Conservation (phyloP, 2,329 filamentous ascomycete species). For the Chalaropsis thielavioides region DNA sequence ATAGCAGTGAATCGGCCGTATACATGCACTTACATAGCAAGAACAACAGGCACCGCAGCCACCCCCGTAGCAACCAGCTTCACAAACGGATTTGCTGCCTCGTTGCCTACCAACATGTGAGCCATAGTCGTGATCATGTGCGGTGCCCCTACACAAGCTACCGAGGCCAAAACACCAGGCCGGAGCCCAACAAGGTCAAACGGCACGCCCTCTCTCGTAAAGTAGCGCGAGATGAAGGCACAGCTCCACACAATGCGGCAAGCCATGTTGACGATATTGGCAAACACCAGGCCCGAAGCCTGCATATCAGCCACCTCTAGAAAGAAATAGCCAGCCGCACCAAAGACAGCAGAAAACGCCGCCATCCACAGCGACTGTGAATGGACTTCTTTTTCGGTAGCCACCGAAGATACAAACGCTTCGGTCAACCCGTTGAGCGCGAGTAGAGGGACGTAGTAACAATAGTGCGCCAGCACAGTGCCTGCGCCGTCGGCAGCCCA, state of each 20-base stretch:
- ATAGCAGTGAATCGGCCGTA: constrained; percentile 11
- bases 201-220: constrained; percentile 32
- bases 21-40: constrained; percentile 42
- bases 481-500: constrained; percentile 67
- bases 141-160: constrained; percentile 32
- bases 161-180: constrained; percentile 31
- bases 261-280: constrained; percentile 81
- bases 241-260: constrained; percentile 72
- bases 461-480: constrained; percentile 62
- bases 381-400: constrained; percentile 59
- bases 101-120: not conserved
- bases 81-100: not conserved
- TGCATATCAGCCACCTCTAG: constrained; percentile 56
- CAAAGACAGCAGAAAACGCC: constrained; percentile 64
- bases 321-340: constrained; percentile 56
- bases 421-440: constrained; percentile 86
- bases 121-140: constrained; percentile 26
- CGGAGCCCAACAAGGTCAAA: constrained; percentile 31
- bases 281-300: constrained; percentile 66
- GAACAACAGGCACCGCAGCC: constrained; percentile 38
- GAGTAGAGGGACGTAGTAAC: constrained; percentile 84
- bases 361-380: constrained; percentile 74
- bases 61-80: constrained; percentile 34
- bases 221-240: constrained; percentile 54
- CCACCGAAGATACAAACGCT: constrained; percentile 82